Evolutionary conservation across 2,329 filamentous ascomycete species (phyloP), one percentile per base, ranked within the genome.

Genomic region (Colletotrichum sp.): DNA sequence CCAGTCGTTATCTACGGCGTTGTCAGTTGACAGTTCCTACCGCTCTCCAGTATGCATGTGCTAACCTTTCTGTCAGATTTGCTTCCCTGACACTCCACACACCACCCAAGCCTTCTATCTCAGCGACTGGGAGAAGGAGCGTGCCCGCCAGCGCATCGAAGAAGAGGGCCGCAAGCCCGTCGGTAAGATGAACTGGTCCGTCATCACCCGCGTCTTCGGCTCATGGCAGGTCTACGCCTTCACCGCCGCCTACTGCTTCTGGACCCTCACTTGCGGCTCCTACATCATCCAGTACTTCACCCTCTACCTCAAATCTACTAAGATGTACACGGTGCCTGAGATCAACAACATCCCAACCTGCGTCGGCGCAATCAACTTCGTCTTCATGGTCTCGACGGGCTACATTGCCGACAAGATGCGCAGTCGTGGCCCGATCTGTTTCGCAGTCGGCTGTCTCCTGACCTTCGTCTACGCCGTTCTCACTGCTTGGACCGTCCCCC

Each of bases 61-160:
- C 21, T 64, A 1, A 64, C n/a, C n/a, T 32, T 18, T n/a, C 21
- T 21, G 60, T 9, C 30, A 77, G 76, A 49, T 71, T 9, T 84
- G 83, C 59, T 83, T 84, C 57, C 87, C 87, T 0, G 87, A 88
- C 70, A 88, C 86, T 0, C 87, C 87, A 0, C 81, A 86, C 69
- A 85, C 81, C 2, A 87, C 86, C 0, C 81, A 78, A 2, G 87
- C 87, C 0, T 87, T 85, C 72, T 89, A 85, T 64, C 80, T 88
- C 26, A 86, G 81, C 81, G 84, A 85, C 1, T 83, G 92, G 78
- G 94, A 96, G 83, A 89, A 90, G 28, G 87, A 91, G 72, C 89
- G 93, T 52, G 92, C 95, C 77, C 87, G 90, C 16, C 89, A 93
- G 62, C 90, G 94, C 77, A 96, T 96, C 81, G 90, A 94, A 78